Evolutionary conservation across 495 filamentous ascomycete genomes (phyloP).

Genomic region (Aspergillus diversus): DNA sequence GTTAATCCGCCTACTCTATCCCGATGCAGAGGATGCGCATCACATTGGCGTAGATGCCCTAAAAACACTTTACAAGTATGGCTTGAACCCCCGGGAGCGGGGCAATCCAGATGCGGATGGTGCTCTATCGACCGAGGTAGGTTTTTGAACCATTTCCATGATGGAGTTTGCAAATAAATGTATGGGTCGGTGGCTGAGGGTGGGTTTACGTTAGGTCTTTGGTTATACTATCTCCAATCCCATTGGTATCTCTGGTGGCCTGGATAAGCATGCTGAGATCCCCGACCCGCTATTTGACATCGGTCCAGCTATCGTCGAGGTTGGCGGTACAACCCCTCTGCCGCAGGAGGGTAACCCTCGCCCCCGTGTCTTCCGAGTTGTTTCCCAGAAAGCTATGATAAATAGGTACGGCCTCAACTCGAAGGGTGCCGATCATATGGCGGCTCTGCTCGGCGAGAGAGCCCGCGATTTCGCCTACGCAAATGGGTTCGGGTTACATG

Average conservation of each 20-base stretch:
- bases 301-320: constrained; percentile 82
- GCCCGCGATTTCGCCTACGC: constrained; percentile 74
- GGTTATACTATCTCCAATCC: constrained; percentile 79
- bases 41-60: constrained; percentile 70
- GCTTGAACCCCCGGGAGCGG: constrained; percentile 75
- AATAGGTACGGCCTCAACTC: constrained; percentile 97
- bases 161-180: background rate
- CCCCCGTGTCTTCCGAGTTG: constrained; percentile 85
- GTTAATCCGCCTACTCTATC: constrained; percentile 67
- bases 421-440: constrained; percentile 83
- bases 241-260: constrained; percentile 86
- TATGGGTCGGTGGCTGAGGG: background rate
- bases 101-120: constrained; percentile 54
- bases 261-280: constrained; percentile 92
- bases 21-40: constrained; percentile 92
- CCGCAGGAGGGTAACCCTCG: constrained; percentile 86
- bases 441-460: constrained; percentile 74
- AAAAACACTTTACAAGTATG: constrained; percentile 55
- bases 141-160: constrained; percentile 3
- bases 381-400: constrained; percentile 80
- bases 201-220: constrained; percentile 60
- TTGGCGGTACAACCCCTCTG: constrained; percentile 84
- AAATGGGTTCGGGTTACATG: constrained; percentile 64
- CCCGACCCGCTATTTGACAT: constrained; percentile 80
- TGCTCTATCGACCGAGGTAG: constrained; percentile 55